A percentile compares a stretch with the other conserved stretches of the same genome.
phyloP scores from a whole-genome alignment of 2,329 filamentous ascomycete species.

The Cercospora canescens region DNA sequence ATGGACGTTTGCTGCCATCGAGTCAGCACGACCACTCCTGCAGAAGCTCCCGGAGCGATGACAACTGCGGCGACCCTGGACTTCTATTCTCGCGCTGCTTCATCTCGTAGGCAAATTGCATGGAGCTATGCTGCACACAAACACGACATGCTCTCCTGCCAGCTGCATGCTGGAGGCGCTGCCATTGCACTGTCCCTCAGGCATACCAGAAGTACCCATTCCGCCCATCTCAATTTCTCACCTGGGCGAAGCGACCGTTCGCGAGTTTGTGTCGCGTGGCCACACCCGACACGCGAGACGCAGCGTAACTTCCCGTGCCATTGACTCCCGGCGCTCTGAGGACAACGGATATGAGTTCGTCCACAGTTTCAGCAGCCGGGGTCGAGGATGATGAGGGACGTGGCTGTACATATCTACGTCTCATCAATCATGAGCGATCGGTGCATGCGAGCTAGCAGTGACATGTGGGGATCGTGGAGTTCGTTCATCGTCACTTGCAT shows the following conservation, averaged over 20 bases:
- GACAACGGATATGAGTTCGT: neutral
- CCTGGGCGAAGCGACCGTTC: neutral
- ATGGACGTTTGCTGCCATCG: neutral
- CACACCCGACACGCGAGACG: neutral
- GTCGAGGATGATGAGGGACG: neutral
- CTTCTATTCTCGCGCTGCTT: slow-evolving; percentile 1
- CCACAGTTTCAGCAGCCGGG: neutral
- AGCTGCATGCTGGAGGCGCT: neutral
- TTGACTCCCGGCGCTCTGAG: neutral
- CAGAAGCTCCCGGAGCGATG: slow-evolving; percentile 4
- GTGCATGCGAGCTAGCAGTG: neutral
- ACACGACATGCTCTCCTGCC: neutral
- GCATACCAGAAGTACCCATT: neutral
- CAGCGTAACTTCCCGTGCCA: neutral
- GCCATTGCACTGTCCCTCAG: neutral
- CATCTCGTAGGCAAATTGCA: neutral
- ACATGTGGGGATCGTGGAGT: neutral
- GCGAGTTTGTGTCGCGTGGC: neutral
- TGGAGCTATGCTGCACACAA: neutral
- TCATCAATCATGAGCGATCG: neutral
- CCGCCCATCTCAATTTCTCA: neutral
- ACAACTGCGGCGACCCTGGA: neutral
- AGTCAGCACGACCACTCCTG: neutral
- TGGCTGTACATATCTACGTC: too few species aligned
- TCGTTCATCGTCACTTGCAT: neutral